Evolutionary conservation across 2,329 filamentous ascomycete species (phyloP).

Genomic region (Alternaria arbusti): DNA sequence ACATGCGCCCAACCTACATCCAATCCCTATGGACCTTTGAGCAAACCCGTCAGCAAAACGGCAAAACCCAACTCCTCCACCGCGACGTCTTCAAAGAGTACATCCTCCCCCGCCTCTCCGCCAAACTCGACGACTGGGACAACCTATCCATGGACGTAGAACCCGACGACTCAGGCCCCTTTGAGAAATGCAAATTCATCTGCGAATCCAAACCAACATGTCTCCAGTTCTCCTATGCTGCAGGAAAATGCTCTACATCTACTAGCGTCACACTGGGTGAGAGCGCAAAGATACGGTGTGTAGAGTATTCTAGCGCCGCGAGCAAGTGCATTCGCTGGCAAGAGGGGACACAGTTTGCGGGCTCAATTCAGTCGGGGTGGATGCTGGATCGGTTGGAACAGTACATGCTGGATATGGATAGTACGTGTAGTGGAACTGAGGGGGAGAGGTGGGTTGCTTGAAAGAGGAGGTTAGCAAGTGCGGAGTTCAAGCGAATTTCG

Average conservation of each 20-base stretch:
- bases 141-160: conserved; percentile 3
- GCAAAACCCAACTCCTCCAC: not conserved
- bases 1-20: conserved; percentile 53
- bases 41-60: conserved; percentile 22
- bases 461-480: not conserved
- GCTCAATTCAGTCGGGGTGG: conserved; percentile 8
- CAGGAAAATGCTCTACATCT: not conserved
- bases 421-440: not conserved
- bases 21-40: conserved; percentile 54
- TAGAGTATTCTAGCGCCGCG: conserved; percentile 1
- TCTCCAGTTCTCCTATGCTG: conserved; percentile 6
- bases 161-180: not conserved
- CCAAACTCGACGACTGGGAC: not conserved
- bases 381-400: not conserved
- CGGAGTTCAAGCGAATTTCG: not conserved
- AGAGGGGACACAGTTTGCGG: not conserved
- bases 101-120: not conserved
- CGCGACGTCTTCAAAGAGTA: conserved; percentile 13
- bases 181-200: not conserved
- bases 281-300: not conserved
- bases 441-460: not conserved
- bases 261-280: not conserved
- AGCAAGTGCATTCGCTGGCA: conserved; percentile 3
- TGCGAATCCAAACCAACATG: not conserved
- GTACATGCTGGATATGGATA: not conserved